A percentile compares a stretch with the other conserved stretches of the same genome.
Conservation (phyloP, 1,139 yeast genomes). For the Ogataea hybrid region DNA sequence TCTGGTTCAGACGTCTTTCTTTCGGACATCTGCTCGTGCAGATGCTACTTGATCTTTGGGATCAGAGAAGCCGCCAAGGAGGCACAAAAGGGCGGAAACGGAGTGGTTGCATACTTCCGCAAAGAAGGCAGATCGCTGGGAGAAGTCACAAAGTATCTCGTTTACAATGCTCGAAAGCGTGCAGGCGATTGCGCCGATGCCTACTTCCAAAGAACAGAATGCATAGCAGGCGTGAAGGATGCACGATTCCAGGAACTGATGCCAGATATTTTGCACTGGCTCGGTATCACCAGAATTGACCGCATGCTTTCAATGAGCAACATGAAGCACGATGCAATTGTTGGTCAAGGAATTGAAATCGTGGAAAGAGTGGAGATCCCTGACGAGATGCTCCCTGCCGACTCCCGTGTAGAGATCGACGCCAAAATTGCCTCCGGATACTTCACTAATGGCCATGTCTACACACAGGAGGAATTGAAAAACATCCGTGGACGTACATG, state of each 20-base stretch:
- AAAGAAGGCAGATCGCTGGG: conserved; percentile 66
- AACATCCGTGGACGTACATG: conserved; percentile 53
- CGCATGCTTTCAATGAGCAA: conserved; percentile 64
- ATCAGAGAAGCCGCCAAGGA: conserved; percentile 62
- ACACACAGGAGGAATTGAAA: conserved; percentile 49
- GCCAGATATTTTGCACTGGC: conserved; percentile 66
- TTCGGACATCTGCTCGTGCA: conserved; percentile 62
- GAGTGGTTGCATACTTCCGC: conserved; percentile 58
- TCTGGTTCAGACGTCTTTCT: conserved; percentile 67
- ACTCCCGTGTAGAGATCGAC: conserved; percentile 63
- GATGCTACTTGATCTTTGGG: conserved; percentile 61
- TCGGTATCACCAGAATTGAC: conserved; percentile 59
- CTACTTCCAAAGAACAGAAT: conserved; percentile 62
- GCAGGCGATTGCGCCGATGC: conserved; percentile 64
- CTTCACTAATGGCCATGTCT: conserved; percentile 53
- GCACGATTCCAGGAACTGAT: conserved; percentile 64
- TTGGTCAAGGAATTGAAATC: conserved; percentile 56
- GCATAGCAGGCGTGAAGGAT: conserved; percentile 64
- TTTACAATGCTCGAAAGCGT: conserved; percentile 64
- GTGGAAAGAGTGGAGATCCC: conserved; percentile 60
- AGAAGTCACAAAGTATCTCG: conserved; percentile 62
- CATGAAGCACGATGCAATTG: conserved; percentile 67
- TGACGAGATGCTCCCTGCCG: conserved; percentile 60
- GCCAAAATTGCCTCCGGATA: conserved; percentile 65
- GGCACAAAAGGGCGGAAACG: conserved; percentile 61